A percentile compares a stretch with the other conserved stretches of the same genome.
These are phyloP conservation scores for Ceratopteris richardii DNA, from an alignment of 75 land plant genomes.

Conservation along the genomic window DNA sequence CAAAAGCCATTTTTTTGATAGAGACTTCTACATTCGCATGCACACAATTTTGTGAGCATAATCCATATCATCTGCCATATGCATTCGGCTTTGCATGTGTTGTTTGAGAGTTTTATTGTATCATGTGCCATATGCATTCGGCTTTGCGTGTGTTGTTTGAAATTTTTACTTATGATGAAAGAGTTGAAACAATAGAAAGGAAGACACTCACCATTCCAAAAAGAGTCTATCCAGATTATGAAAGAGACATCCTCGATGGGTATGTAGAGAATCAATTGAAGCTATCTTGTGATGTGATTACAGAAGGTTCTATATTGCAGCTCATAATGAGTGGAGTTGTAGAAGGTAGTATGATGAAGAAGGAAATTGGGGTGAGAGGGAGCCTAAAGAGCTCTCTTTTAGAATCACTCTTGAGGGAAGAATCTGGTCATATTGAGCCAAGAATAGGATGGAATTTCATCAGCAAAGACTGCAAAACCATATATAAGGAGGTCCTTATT, in stretches of 20 bases:
- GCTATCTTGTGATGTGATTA: background rate
- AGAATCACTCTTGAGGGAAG: background rate
- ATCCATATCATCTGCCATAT: no score
- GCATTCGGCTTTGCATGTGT: no score
- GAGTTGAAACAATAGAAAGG: background rate
- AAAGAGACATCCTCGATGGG: background rate
- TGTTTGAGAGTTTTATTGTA: no score
- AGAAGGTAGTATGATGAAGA: background rate
- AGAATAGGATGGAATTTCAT: conserved; percentile 1
- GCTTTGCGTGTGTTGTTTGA: no score
- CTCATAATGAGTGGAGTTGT: background rate
- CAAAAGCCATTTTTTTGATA: no score
- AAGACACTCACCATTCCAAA: background rate
- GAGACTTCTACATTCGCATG: no score
- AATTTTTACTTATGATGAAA: no score
- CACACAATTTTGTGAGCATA: no score
- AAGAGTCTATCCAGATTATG: background rate
- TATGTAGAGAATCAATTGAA: background rate
- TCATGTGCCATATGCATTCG: no score
- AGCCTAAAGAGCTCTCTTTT: conserved; percentile 2
- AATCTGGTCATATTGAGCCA: background rate
- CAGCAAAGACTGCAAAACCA: background rate
- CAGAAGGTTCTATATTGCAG: background rate
- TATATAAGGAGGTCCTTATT: background rate
- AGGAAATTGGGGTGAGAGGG: background rate